These are phyloP conservation scores for Epichloe brachyelytri DNA, from an alignment of 2,329 filamentous ascomycete species.

Conservation along the genomic window DNA sequence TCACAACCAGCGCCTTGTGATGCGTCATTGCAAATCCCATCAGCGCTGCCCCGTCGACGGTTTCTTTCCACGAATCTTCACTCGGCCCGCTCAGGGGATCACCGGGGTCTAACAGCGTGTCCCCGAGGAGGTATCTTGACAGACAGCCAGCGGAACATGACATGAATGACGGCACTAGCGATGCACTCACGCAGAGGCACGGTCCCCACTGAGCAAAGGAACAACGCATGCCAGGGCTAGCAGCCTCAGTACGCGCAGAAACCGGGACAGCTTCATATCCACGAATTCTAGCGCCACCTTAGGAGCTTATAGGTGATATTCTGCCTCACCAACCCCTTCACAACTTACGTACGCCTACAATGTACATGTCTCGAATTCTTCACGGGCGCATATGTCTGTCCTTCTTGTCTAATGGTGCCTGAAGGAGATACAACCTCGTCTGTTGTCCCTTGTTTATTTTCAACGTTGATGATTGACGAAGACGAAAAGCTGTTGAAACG, in stretches of 20 bases:
- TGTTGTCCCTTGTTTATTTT: conserved; percentile 5
- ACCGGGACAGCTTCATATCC: conserved; percentile 27
- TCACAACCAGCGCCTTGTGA: conserved; percentile 22
- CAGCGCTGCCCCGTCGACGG: conserved; percentile 40
- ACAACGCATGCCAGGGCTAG: conserved; percentile 29
- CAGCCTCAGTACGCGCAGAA: conserved; percentile 31
- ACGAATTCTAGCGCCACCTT: conserved; percentile 25
- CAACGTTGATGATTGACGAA: conserved; percentile 14
- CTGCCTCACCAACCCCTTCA: conserved; percentile 15
- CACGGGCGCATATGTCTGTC: background rate
- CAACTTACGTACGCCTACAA: conserved; percentile 17
- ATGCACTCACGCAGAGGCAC: background rate
- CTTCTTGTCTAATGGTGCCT: background rate
- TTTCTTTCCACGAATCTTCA: conserved; percentile 35
- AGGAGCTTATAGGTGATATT: conserved; percentile 32
- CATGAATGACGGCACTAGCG: background rate
- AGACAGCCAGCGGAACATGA: conserved; percentile 30
- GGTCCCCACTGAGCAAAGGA: conserved; percentile 29
- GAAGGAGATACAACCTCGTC: conserved; percentile 1
- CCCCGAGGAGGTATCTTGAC: conserved; percentile 37
- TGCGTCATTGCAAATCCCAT: conserved; percentile 24
- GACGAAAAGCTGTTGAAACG: conserved; percentile 5
- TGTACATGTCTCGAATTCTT: conserved; percentile 1
- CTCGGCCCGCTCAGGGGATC: conserved; percentile 31
- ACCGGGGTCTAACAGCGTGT: conserved; percentile 22